These are phyloP conservation scores for Solanum medicagineum DNA, from an alignment of 257 asterid species.

Conservation along the genomic window DNA sequence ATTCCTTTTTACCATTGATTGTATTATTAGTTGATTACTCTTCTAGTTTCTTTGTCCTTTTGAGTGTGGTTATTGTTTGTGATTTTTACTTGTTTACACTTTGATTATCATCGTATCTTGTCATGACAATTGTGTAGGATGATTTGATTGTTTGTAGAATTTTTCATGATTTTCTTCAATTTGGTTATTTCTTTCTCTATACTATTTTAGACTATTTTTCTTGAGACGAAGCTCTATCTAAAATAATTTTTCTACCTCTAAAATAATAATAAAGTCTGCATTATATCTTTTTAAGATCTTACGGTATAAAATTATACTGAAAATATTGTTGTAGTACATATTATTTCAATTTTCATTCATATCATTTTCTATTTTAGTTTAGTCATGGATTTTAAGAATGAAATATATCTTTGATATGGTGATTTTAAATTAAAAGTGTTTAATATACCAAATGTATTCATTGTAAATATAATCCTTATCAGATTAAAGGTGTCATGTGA, in stretches of 20 bases:
- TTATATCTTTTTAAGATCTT: too few species aligned
- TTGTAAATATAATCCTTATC: background rate
- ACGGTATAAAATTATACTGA: fast-evolving
- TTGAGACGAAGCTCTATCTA: background rate
- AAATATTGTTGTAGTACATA: background rate
- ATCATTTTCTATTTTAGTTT: background rate
- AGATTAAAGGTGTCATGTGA: background rate
- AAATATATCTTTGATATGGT: background rate
- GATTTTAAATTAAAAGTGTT: background rate
- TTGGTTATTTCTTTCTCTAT: too few species aligned
- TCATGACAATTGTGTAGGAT: too few species aligned
- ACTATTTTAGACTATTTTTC: too few species aligned
- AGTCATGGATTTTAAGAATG: background rate
- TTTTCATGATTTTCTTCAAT: background rate
- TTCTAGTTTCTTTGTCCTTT: background rate
- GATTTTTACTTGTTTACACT: background rate
- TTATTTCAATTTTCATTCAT: background rate
- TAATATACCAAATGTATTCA: background rate
- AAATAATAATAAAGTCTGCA: background rate
- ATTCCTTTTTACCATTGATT: too few species aligned
- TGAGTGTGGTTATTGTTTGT: too few species aligned
- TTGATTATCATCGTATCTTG: too few species aligned
- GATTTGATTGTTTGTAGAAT: too few species aligned
- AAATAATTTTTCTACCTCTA: background rate
- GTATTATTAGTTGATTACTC: too few species aligned